A percentile compares a stretch with the other conserved stretches of the same genome.
phyloP scores from a whole-genome alignment of 2,329 filamentous ascomycete genomes.

The Arthroderma sp. region DNA sequence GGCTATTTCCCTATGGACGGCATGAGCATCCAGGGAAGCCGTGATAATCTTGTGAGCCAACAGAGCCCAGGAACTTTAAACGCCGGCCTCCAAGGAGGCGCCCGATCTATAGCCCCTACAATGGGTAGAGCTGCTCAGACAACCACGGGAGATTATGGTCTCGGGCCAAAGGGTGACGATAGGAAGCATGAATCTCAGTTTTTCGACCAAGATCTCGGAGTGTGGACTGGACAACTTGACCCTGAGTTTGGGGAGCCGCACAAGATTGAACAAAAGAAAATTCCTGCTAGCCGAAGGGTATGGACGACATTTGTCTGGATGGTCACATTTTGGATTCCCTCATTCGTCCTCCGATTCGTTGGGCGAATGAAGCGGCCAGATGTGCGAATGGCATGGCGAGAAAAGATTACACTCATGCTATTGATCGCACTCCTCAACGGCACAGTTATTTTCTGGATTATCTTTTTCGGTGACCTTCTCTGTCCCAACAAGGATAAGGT shows the following conservation, averaged over 20 bases:
- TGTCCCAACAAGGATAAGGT: slow-evolving; percentile 89
- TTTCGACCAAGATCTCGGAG: slow-evolving; percentile 54
- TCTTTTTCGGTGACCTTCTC: slow-evolving; percentile 68
- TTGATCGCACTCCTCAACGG: slow-evolving; percentile 73
- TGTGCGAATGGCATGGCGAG: slow-evolving; percentile 92
- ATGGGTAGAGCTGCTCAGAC: slow-evolving; percentile 47
- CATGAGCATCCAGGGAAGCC: slow-evolving; percentile 51
- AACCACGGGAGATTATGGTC: slow-evolving; percentile 71
- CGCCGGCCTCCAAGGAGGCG: slow-evolving; percentile 37
- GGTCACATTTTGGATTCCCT: slow-evolving; percentile 89
- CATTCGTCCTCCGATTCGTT: slow-evolving; percentile 61
- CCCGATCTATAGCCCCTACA: slow-evolving; percentile 39
- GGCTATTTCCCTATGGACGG: slow-evolving; percentile 59
- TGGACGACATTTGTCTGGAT: slow-evolving; percentile 81
- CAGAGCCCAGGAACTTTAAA: slow-evolving; percentile 35
- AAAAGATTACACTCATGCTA: slow-evolving; percentile 74
- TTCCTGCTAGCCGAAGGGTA: slow-evolving; percentile 50
- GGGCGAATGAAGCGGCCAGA: slow-evolving; percentile 96
- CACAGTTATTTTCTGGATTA: slow-evolving; percentile 79
- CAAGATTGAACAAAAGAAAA: slow-evolving; percentile 56
- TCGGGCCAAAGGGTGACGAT: slow-evolving; percentile 74
- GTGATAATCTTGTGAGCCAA: slow-evolving; percentile 56
- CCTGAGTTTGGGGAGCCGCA: slow-evolving; percentile 66
- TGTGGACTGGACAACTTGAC: slow-evolving; percentile 58
- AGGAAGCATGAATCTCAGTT: slow-evolving; percentile 56